Percentiles rank a stretch among this genome's conserved stretches.
These are phyloP conservation scores for Euphorbia pulcherrima DNA, from an alignment of 345 rosid genomes.

Conservation along the genomic window DNA sequence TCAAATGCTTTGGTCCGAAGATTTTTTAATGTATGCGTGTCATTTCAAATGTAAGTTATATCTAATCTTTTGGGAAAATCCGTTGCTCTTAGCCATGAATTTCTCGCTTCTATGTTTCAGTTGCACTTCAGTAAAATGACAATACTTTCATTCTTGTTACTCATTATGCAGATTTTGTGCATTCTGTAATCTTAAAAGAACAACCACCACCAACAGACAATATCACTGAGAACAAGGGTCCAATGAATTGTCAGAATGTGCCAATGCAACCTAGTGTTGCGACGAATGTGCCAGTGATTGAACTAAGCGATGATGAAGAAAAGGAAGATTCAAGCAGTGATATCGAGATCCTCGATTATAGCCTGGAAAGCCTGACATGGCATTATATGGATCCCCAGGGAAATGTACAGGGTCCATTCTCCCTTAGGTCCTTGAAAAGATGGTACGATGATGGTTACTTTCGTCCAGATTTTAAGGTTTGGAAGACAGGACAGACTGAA, in stretches of 20 bases:
- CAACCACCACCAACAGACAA: neutral
- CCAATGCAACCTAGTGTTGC: neutral
- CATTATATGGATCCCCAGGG: slow-evolving; percentile 66
- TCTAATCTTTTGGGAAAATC: neutral
- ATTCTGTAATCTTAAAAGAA: neutral
- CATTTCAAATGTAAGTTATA: neutral
- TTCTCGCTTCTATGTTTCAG: neutral
- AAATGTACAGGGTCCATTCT: slow-evolving; percentile 57
- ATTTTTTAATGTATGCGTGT: neutral
- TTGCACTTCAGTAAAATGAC: neutral
- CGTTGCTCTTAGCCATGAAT: neutral
- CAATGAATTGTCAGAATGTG: neutral
- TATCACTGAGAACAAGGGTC: neutral
- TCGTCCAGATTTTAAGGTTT: slow-evolving; percentile 53
- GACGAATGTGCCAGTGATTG: neutral
- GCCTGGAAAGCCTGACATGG: slow-evolving; percentile 41
- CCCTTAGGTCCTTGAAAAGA: slow-evolving; percentile 44
- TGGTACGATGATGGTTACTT: slow-evolving; percentile 58
- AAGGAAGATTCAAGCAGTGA: slow-evolving; percentile 22
- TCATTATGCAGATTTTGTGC: slow-evolving; percentile 18
- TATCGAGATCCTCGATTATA: slow-evolving; percentile 10
- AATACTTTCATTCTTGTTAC: neutral
- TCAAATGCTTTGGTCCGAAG: neutral
- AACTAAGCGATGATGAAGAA: slow-evolving; percentile 33
- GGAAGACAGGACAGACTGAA: slow-evolving; percentile 52